Base-by-base conservation (phyloP, 306 rosid species). In the Pyrus pyrifolia region DNA sequence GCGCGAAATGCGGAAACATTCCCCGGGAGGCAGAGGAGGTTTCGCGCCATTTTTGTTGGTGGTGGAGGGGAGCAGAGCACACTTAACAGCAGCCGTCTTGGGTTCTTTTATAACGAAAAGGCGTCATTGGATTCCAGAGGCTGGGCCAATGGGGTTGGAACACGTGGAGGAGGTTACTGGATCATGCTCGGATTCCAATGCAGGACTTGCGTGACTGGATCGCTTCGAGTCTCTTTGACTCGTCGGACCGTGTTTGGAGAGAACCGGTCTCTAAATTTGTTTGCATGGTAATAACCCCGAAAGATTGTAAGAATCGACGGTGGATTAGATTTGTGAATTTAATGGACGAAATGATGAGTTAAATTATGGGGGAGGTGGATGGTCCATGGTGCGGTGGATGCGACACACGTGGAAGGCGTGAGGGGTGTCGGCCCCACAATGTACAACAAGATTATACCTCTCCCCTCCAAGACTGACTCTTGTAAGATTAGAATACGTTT, bases 111-210 rank as follows among this genome's bases (percentile, higher is more conserved):
- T 86, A 88, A 80, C 23, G 84, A 84, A 87, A 87, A 83, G 77
- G 85, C 49, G 81, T 81, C 96, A 86, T 90, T 84, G 98, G 97
- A 95, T 92, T 85, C 93, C 92, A 89, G 93, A 65, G 81, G 0
- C 0, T 49, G 4, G 0, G 1, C 91, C 78, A 89, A 79, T 75
- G n/a, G 3, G 4, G 0, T 0, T 0, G 0, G 0, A 68, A 76
- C 97, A 84, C 88, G 92, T 91, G 97, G 96, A 9, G 3, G 4
- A 49, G 8, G 12, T 23, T 2, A 80, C 27, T 76, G 88, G 85
- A 51, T 30, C 5, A 6, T 61, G 85, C 86, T 86, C 67, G 87
- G 78, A 72, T 85, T 79, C 86, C 94, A 25, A 91, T 76, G 92
- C 86, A 64, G 73, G 51, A 19, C n/a, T 62, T 77, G 82, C 57